Evolutionary conservation across 148 eudicot genomes (phyloP).

Genomic region (Chenopodium formosanum): DNA sequence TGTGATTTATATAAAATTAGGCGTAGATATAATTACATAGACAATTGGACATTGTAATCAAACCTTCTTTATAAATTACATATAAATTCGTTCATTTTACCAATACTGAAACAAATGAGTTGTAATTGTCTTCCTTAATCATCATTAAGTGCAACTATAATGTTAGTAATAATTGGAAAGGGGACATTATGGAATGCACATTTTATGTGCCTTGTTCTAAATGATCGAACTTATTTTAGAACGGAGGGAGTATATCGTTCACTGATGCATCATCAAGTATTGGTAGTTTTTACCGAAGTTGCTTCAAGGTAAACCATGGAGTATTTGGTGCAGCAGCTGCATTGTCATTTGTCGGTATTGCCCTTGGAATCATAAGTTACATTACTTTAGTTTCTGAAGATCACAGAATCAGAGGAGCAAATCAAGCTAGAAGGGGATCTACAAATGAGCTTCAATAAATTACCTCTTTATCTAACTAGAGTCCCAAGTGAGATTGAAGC

Average conservation of each 20-base stretch:
- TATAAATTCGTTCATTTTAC: no score
- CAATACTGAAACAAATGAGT: no score
- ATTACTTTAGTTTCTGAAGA: neutral
- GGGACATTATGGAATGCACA: neutral
- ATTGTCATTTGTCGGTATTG: conserved; percentile 14
- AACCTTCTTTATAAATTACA: no score
- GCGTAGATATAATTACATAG: no score
- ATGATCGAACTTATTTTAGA: neutral
- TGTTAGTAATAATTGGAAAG: no score
- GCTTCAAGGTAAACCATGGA: conserved; percentile 21
- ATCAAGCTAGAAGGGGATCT: neutral
- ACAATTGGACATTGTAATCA: no score
- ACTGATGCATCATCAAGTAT: neutral
- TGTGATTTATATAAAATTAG: no score
- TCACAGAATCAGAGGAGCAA: conserved; percentile 2
- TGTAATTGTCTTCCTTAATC: neutral
- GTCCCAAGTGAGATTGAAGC: neutral
- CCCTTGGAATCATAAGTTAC: conserved; percentile 26
- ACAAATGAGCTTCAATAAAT: neutral
- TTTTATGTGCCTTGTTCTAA: neutral
- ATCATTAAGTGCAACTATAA: no score
- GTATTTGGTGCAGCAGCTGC: conserved; percentile 23
- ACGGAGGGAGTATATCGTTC: neutral
- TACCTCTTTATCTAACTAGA: neutral
- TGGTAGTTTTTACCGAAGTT: neutral